A percentile compares a stretch with the other conserved stretches of the same genome.
Evolutionary conservation across 2,329 filamentous ascomycete genomes (phyloP).

Genomic region (Penicillium sp.): DNA sequence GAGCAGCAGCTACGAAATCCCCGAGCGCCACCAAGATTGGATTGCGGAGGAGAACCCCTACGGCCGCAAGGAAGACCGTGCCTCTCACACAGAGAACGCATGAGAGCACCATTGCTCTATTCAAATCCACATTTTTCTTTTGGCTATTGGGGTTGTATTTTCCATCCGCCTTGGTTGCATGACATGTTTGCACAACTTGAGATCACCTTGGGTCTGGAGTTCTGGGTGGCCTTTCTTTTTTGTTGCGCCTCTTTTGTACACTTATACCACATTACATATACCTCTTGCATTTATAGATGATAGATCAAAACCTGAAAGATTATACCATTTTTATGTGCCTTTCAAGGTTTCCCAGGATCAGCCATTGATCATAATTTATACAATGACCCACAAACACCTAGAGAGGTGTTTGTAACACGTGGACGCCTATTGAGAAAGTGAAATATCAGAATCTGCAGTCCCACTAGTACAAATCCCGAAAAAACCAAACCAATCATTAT

Average conservation of each 20-base stretch:
- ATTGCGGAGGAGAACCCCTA: slow-evolving; percentile 17
- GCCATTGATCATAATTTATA: background rate
- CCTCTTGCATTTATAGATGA: slow-evolving; percentile 3
- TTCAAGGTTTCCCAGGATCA: no score
- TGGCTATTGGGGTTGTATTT: slow-evolving; percentile 28
- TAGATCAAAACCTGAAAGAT: background rate
- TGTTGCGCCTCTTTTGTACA: slow-evolving; percentile 4
- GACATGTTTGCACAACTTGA: slow-evolving; percentile 8
- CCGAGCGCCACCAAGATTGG: slow-evolving; percentile 20
- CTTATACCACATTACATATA: background rate
- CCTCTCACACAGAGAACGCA: slow-evolving; percentile 32
- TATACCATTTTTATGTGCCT: no score
- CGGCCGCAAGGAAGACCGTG: slow-evolving; percentile 25
- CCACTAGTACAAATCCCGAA: slow-evolving; percentile 44
- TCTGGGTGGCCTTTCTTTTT: slow-evolving; percentile 1
- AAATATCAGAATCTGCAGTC: slow-evolving; percentile 34
- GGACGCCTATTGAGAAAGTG: background rate
- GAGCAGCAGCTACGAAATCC: slow-evolving; percentile 53
- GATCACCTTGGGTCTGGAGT: slow-evolving; percentile 13
- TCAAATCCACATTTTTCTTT: slow-evolving; percentile 11
- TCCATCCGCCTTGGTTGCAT: slow-evolving; percentile 2
- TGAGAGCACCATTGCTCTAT: slow-evolving; percentile 11
- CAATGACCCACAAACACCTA: background rate
- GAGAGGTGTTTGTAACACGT: background rate
- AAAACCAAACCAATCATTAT: slow-evolving; percentile 51